phyloP scores from a whole-genome alignment of 805 yeast genomes.

The Kodamaea kaohsiungensis region DNA sequence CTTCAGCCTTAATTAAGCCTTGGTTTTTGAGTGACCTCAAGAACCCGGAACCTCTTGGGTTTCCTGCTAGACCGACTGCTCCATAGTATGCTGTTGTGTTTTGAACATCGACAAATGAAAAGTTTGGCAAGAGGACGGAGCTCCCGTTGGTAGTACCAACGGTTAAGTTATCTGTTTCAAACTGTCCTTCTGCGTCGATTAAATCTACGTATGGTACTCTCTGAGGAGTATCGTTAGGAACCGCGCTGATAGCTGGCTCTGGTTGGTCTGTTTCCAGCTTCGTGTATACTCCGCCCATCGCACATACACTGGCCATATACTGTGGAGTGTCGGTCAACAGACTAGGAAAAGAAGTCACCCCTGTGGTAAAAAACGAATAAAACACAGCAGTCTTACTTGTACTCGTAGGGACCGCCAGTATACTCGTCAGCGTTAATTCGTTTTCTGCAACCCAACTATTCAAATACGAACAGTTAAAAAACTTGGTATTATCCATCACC shows the following conservation, averaged over 20 bases:
- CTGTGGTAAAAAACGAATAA: background rate
- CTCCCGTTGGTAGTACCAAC: conserved; percentile 15
- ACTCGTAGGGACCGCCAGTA: background rate
- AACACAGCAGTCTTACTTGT: background rate
- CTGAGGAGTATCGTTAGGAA: conserved; percentile 17
- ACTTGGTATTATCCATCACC: conserved; percentile 30
- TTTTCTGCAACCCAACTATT: conserved; percentile 14
- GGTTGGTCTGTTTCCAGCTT: background rate
- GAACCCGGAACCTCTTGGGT: conserved; percentile 28
- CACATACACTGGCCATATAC: conserved; percentile 29
- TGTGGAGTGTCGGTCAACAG: conserved; percentile 21
- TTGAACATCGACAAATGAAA: conserved; percentile 31
- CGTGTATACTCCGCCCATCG: conserved; percentile 26
- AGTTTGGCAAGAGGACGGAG: conserved; percentile 17
- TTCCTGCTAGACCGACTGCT: conserved; percentile 38
- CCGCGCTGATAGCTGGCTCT: conserved; percentile 11
- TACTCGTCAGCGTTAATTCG: background rate
- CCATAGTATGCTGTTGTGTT: conserved; percentile 27
- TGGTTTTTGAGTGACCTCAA: conserved; percentile 20
- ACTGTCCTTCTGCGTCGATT: conserved; percentile 28
- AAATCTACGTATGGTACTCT: conserved; percentile 31
- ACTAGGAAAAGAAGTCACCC: conserved; percentile 9
- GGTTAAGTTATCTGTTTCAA: conserved; percentile 25
- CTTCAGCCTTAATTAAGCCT: conserved; percentile 27
- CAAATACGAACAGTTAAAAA: conserved; percentile 27